phyloP scores from a whole-genome alignment of 2,329 filamentous ascomycete species.

The Fusarium piperis region DNA sequence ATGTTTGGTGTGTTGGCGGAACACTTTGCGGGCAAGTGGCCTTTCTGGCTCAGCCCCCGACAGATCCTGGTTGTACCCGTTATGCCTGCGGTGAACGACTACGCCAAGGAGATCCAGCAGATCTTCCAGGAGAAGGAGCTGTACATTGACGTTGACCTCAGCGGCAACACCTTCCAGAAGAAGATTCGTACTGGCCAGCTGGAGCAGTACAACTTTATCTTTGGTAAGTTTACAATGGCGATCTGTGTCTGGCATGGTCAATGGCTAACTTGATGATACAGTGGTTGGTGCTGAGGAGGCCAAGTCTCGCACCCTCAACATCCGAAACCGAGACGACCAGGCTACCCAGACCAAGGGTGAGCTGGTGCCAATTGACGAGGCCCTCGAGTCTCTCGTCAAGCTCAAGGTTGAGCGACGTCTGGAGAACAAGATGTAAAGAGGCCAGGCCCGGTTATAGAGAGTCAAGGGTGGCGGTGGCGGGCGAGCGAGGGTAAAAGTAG shows the following conservation, averaged over 20 bases:
- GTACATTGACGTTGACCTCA: conserved; percentile 67
- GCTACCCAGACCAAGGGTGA: conserved; percentile 69
- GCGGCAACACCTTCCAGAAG: conserved; percentile 86
- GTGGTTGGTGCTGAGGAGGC: conserved; percentile 72
- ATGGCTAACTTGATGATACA: conserved; percentile 41
- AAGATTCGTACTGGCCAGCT: conserved; percentile 87
- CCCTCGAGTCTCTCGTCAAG: conserved; percentile 63
- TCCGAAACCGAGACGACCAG: conserved; percentile 71
- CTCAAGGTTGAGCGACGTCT: conserved; percentile 59
- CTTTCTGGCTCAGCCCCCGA: conserved; percentile 87
- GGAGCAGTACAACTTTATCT: conserved; percentile 85
- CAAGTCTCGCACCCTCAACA: conserved; percentile 68
- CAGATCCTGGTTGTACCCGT: conserved; percentile 72
- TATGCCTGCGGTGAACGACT: conserved; percentile 81
- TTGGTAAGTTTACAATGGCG: conserved; percentile 58
- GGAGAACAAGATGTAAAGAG: conserved; percentile 47
- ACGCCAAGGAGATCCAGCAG: conserved; percentile 77
- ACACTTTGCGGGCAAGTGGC: conserved; percentile 89
- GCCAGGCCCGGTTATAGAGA: conserved; percentile 10
- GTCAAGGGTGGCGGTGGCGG: conserved; percentile 11
- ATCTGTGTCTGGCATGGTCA: neutral
- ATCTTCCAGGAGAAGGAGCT: conserved; percentile 74
- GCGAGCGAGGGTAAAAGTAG: conserved; percentile 32
- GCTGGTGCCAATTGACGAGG: conserved; percentile 65
- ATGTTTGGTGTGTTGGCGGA: conserved; percentile 81